Evolutionary conservation across 164 flowering plant species (phyloP).

Genomic region (Santalum album): DNA sequence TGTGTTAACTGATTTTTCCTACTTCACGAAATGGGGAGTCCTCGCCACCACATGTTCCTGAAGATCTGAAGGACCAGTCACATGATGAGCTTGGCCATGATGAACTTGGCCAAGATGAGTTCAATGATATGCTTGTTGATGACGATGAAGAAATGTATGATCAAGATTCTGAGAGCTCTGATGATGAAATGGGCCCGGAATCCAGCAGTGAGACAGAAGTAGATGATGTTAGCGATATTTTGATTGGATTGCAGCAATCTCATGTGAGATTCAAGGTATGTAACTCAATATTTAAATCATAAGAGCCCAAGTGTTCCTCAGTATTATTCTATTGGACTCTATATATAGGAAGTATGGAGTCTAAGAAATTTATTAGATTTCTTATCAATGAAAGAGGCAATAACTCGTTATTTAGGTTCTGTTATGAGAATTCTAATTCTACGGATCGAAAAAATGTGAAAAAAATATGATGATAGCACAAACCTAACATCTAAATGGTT

Average conservation of each 20-base stretch:
- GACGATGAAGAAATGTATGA: conserved; percentile 50
- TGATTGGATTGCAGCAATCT: conserved; percentile 40
- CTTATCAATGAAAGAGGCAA: no score
- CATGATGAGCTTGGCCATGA: conserved; percentile 18
- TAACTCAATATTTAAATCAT: background rate
- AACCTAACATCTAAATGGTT: no score
- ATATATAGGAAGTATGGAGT: no score
- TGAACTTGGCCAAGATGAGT: conserved; percentile 24
- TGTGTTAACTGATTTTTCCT: conserved; percentile 50
- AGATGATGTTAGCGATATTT: conserved; percentile 33
- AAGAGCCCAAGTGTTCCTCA: no score
- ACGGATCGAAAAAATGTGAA: no score
- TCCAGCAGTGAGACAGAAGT: conserved; percentile 18
- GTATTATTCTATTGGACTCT: no score
- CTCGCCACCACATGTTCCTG: conserved; percentile 17
- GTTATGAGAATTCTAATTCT: no score
- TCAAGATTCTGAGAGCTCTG: conserved; percentile 43
- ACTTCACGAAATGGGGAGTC: conserved; percentile 29
- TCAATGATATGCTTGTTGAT: conserved; percentile 30
- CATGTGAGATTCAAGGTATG: conserved; percentile 61
- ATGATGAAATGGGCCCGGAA: conserved; percentile 43
- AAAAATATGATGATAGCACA: no score
- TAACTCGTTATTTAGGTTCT: no score
- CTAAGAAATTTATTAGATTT: no score
- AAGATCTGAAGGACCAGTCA: conserved; percentile 21